Conservation (phyloP, 768 basidiomycete genomes). For the Suillus placidus region DNA sequence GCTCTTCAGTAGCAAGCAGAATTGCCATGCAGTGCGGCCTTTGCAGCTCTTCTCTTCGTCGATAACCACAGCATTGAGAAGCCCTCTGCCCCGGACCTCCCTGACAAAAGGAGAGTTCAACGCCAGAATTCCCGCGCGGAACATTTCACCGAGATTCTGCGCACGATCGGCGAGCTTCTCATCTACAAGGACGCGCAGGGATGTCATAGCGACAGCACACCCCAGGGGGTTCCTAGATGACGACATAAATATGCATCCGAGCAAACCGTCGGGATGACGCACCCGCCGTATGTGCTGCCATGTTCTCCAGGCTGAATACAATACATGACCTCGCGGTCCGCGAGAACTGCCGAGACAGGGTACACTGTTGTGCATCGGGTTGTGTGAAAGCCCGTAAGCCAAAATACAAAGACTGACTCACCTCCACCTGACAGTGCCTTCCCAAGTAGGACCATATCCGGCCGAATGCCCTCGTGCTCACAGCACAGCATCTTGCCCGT, state of each 20-base stretch:
- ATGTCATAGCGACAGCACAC: conserved; percentile 94
- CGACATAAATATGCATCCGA: background rate
- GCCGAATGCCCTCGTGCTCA: conserved; percentile 85
- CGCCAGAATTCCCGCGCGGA: conserved; percentile 65
- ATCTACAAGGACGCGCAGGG: conserved; percentile 86
- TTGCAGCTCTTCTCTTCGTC: conserved; percentile 78
- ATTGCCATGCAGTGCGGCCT: conserved; percentile 91
- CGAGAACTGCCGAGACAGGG: conserved; percentile 94
- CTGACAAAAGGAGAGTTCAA: conserved; percentile 73
- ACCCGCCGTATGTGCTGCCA: conserved; percentile 96
- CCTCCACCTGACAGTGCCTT: conserved; percentile 97
- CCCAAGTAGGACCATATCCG: conserved; percentile 91
- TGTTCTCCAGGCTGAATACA: conserved; percentile 95
- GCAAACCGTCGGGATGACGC: conserved; percentile 28
- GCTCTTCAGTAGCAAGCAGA: conserved; percentile 90
- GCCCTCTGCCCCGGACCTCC: conserved; percentile 81
- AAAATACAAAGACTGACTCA: conserved; percentile 39
- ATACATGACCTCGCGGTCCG: conserved; percentile 90
- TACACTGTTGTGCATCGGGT: conserved; percentile 58
- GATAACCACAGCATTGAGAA: conserved; percentile 93
- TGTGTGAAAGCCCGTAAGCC: conserved; percentile 15
- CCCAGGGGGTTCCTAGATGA: conserved; percentile 82
- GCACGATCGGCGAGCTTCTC: conserved; percentile 88
- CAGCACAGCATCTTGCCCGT: conserved; percentile 94
- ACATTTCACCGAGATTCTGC: conserved; percentile 72